Conservation (phyloP, 257 asterid genomes). For the Coffea canephora region DNA sequence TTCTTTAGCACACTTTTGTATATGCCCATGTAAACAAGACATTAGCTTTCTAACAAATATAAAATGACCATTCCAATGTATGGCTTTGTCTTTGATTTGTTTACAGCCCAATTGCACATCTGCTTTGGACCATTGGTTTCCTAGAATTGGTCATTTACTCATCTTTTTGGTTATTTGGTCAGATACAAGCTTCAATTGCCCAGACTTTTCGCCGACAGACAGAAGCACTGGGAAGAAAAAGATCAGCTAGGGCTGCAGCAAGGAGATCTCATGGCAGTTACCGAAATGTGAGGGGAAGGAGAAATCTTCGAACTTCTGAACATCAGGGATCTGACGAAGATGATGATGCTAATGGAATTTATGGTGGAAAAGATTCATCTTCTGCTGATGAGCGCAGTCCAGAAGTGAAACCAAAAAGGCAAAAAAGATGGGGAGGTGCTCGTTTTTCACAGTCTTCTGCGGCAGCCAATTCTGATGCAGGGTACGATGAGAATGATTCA, state of each 20-base stretch:
- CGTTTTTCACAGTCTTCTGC: slow-evolving; percentile 56
- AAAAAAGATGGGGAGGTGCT: slow-evolving; percentile 62
- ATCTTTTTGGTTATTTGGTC: slow-evolving; percentile 8
- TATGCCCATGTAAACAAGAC: not conserved
- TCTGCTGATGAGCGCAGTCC: slow-evolving; percentile 71
- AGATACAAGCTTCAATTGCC: slow-evolving; percentile 95
- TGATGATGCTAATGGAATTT: slow-evolving; percentile 64
- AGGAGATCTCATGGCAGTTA: slow-evolving; percentile 64
- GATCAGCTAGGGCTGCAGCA: slow-evolving; percentile 57
- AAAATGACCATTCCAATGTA: not conserved
- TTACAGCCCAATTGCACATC: not conserved
- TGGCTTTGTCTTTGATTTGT: slow-evolving; percentile 5
- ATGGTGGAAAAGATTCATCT: slow-evolving; percentile 82
- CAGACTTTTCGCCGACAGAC: slow-evolving; percentile 86
- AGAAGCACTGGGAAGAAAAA: slow-evolving; percentile 91
- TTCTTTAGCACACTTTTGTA: not conserved
- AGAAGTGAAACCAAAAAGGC: slow-evolving; percentile 67
- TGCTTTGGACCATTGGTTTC: slow-evolving; percentile 5
- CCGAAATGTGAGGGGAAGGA: slow-evolving; percentile 65
- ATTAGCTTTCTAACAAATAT: not conserved
- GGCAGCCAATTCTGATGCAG: slow-evolving; percentile 60
- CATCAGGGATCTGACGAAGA: slow-evolving; percentile 81
- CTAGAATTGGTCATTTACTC: slow-evolving; percentile 10
- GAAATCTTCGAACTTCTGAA: slow-evolving; percentile 56
- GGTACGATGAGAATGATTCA: slow-evolving; percentile 60